These are phyloP conservation scores for Dicorynia guianensis DNA, from an alignment of 306 rosid genomes.

Conservation along the genomic window DNA sequence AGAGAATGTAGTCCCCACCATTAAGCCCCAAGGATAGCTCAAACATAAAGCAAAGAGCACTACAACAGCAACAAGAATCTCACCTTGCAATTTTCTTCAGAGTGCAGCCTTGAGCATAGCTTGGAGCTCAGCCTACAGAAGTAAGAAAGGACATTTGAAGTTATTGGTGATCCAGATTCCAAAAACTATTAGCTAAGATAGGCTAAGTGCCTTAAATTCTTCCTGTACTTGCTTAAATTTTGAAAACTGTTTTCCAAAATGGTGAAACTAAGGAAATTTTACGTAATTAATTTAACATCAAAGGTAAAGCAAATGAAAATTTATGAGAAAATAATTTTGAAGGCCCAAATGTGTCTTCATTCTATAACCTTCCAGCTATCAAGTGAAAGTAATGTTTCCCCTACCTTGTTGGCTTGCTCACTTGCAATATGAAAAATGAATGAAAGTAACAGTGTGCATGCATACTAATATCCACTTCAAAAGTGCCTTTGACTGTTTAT, in stretches of 20 bases:
- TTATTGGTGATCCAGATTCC: constrained; percentile 2
- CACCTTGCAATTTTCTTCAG: constrained; percentile 95
- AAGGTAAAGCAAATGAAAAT: not conserved
- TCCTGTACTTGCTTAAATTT: constrained; percentile 85
- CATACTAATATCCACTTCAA: constrained; percentile 7
- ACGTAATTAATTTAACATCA: not conserved
- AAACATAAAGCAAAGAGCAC: not conserved
- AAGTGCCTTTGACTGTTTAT: not conserved
- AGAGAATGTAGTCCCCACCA: constrained; percentile 5
- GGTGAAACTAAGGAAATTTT: too few relatives aligned
- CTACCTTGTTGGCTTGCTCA: too few relatives aligned
- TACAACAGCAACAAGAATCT: constrained; percentile 31
- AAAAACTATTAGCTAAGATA: constrained; percentile 20
- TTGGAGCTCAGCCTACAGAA: constrained; percentile 74
- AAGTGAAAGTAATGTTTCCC: too few relatives aligned
- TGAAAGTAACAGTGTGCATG: constrained; percentile 20
- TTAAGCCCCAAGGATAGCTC: constrained; percentile 5
- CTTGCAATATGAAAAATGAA: constrained; percentile 16
- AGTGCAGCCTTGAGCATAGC: constrained; percentile 90
- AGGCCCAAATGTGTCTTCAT: not conserved
- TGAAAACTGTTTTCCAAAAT: too few relatives aligned
- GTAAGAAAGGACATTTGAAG: constrained; percentile 26
- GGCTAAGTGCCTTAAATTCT: constrained; percentile 62
- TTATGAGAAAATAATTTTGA: not conserved
- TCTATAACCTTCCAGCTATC: too few relatives aligned